These are phyloP conservation scores for Petunia secreta DNA, from an alignment of 257 asterid species.

Conservation along the genomic window DNA sequence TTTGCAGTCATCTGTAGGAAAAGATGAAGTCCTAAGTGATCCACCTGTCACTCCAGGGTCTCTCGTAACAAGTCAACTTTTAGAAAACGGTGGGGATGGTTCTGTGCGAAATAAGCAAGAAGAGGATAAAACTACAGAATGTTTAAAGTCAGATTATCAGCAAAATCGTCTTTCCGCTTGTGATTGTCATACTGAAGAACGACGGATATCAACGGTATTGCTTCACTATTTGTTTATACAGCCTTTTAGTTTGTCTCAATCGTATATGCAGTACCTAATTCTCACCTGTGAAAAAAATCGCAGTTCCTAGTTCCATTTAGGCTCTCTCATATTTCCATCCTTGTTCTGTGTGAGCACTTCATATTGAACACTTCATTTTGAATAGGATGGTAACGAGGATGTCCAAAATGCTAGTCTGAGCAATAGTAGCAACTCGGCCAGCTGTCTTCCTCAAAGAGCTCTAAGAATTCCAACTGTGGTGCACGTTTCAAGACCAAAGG, in stretches of 20 bases:
- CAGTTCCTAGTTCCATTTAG: not conserved
- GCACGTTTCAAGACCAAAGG: slow-evolving; percentile 75
- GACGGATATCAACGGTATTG: slow-evolving; percentile 45
- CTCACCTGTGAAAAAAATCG: not conserved
- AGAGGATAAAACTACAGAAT: slow-evolving; percentile 34
- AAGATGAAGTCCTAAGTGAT: slow-evolving; percentile 30
- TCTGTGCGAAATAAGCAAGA: slow-evolving; percentile 35
- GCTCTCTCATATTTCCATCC: slow-evolving; percentile 3
- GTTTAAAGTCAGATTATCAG: slow-evolving; percentile 34
- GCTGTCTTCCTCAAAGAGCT: slow-evolving; percentile 34
- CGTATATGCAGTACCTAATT: not conserved
- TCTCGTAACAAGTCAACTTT: slow-evolving; percentile 31
- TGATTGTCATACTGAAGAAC: slow-evolving; percentile 36
- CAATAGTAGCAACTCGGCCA: slow-evolving; percentile 34
- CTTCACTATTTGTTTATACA: not conserved
- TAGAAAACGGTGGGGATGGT: slow-evolving; percentile 33
- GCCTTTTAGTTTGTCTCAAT: not conserved
- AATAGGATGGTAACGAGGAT: slow-evolving; percentile 46
- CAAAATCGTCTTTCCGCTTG: slow-evolving; percentile 30
- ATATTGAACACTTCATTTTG: slow-evolving; percentile 27
- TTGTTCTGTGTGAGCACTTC: slow-evolving; percentile 6
- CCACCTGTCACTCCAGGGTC: slow-evolving; percentile 24
- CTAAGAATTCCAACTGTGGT: slow-evolving; percentile 62
- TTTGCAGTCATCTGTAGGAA: slow-evolving; percentile 32
- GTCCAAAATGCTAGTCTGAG: slow-evolving; percentile 32